These are phyloP conservation scores for Cryphonectria carpinicola DNA, from an alignment of 2,329 filamentous ascomycete genomes.

Conservation along the genomic window DNA sequence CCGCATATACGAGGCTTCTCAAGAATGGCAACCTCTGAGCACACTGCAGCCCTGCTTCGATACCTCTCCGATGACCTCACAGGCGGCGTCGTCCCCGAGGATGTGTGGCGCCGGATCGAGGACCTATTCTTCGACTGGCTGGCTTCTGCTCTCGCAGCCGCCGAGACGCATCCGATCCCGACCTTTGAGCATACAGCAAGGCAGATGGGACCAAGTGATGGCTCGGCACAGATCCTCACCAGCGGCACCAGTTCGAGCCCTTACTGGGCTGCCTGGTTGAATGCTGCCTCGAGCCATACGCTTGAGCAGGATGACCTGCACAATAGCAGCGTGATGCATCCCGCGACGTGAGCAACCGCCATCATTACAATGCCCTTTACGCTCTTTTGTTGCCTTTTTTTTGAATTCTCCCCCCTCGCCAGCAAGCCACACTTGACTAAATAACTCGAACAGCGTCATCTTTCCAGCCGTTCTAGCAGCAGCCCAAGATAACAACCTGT, in stretches of 20 bases:
- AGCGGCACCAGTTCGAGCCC: background rate
- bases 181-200: background rate
- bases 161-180: constrained; percentile 10
- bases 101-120: constrained; percentile 14
- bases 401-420: background rate
- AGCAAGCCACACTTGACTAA: background rate
- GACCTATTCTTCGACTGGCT: constrained; percentile 19
- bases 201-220: constrained; percentile 12
- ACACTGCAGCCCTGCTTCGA: constrained; percentile 11
- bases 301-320: constrained; percentile 19
- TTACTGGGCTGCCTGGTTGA: constrained; percentile 17
- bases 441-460: background rate
- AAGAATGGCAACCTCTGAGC: constrained; percentile 10
- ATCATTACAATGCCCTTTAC: background rate
- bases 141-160: background rate
- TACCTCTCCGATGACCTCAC: constrained; percentile 4
- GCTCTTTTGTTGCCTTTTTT: background rate
- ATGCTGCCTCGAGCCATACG: constrained; percentile 14
- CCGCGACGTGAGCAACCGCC: background rate
- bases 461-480: constrained; percentile 17
- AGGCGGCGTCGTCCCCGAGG: background rate
- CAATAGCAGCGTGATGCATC: constrained; percentile 17
- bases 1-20: background rate
- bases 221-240: constrained; percentile 5
- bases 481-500: background rate